phyloP scores from a whole-genome alignment of 2,329 filamentous ascomycete genomes.

The Trichoderma aggressivum region DNA sequence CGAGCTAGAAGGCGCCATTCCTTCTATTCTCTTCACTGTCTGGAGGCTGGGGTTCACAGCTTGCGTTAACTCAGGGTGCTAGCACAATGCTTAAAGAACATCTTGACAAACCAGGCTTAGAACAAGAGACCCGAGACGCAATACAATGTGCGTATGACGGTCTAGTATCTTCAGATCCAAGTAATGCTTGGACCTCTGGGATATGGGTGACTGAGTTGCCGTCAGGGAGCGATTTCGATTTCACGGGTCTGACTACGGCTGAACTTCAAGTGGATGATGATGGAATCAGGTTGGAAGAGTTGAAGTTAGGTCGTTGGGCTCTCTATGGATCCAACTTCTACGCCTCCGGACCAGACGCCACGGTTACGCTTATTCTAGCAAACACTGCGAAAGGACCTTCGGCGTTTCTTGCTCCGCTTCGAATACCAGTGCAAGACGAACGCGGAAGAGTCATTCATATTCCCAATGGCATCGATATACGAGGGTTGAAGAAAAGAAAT shows the following conservation, averaged over 20 bases:
- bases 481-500: not conserved
- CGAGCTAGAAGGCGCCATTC: too few relatives aligned
- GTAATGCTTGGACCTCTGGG: not conserved
- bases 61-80: not conserved
- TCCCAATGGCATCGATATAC: not conserved
- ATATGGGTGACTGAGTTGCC: not conserved
- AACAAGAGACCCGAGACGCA: not conserved
- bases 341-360: not conserved
- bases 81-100: not conserved
- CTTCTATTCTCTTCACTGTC: not conserved
- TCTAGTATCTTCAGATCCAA: not conserved
- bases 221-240: not conserved
- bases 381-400: not conserved
- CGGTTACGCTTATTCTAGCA: not conserved
- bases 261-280: not conserved
- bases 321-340: not conserved
- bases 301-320: not conserved
- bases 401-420: not conserved
- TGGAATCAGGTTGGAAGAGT: accelerated
- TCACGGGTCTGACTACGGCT: not conserved
- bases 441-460: not conserved
- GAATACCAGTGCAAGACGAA: not conserved
- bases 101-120: not conserved
- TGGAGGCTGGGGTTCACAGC: not conserved
- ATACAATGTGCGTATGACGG: not conserved